These are phyloP conservation scores for Hordeum marinum DNA, from an alignment of 176 grass and related monocot genomes.

Conservation along the genomic window DNA sequence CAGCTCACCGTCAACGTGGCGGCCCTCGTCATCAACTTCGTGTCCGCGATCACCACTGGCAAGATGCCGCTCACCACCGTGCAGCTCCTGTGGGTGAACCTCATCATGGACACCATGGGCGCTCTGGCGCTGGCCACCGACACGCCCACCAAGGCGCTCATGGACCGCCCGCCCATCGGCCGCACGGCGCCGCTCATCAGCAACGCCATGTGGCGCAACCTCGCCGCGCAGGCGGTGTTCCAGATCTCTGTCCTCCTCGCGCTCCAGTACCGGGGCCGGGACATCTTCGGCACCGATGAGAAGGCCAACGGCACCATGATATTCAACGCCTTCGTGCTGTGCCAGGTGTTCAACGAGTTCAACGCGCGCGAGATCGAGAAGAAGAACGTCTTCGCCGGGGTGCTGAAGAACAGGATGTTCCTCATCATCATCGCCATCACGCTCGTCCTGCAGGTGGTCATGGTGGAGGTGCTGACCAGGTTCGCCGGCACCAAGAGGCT, in stretches of 20 bases:
- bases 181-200: conserved; percentile 74
- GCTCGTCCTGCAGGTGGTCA: conserved; percentile 55
- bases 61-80: conserved; percentile 62
- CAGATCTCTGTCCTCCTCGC: conserved; percentile 57
- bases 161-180: conserved; percentile 55
- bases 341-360: conserved; percentile 97
- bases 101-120: conserved; percentile 90
- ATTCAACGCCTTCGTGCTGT: conserved; percentile 91
- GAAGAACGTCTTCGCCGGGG: conserved; percentile 74
- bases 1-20: conserved; percentile 83
- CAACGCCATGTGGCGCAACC: conserved; percentile 87
- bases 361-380: conserved; percentile 69
- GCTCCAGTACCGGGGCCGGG: conserved; percentile 48
- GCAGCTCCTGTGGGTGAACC: conserved; percentile 84
- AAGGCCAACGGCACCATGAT: conserved; percentile 70
- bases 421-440: conserved; percentile 62
- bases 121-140: conserved; percentile 69
- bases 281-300: conserved; percentile 10
- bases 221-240: conserved; percentile 50
- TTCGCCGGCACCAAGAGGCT: conserved; percentile 84
- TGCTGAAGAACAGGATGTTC: conserved; percentile 68
- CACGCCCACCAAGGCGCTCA: conserved; percentile 45
- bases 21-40: conserved; percentile 57
- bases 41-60: conserved; percentile 36
- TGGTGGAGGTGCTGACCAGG: conserved; percentile 80